Percentiles rank a stretch among this genome's conserved stretches.
These are phyloP conservation scores for Nosema granulosis DNA, from an alignment of 371 early-diverging fungal genomes.

Conservation along the genomic window DNA sequence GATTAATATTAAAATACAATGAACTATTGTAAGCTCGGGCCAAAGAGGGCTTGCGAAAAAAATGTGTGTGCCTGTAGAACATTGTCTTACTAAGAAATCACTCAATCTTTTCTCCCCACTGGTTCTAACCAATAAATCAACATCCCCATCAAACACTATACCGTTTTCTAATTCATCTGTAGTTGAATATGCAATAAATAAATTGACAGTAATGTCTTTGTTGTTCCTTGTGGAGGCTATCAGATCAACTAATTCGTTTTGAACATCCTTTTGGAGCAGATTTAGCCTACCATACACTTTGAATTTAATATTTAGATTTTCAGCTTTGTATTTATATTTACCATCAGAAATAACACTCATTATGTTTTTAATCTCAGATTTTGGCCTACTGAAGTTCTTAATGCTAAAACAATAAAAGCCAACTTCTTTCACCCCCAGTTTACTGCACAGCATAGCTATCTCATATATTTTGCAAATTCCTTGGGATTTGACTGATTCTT, in stretches of 20 bases:
- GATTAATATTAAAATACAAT: constrained; percentile 50
- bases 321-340: constrained; percentile 66
- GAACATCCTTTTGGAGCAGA: constrained; percentile 71
- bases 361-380: constrained; percentile 76
- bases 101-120: constrained; percentile 88
- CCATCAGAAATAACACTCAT: constrained; percentile 77
- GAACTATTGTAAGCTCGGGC: constrained; percentile 60
- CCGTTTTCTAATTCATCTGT: constrained; percentile 74
- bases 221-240: constrained; percentile 72
- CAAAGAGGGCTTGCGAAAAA: constrained; percentile 60
- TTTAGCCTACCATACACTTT: constrained; percentile 76
- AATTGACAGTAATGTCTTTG: constrained; percentile 74
- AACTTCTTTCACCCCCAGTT: constrained; percentile 77
- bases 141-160: constrained; percentile 49
- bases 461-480: constrained; percentile 63
- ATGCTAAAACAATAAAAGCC: constrained; percentile 94
- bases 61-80: constrained; percentile 54
- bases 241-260: constrained; percentile 69
- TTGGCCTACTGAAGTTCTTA: constrained; percentile 85
- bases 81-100: constrained; percentile 93
- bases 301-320: constrained; percentile 70
- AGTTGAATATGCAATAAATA: constrained; percentile 91
- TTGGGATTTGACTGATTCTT: constrained; percentile 14
- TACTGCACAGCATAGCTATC: constrained; percentile 78
- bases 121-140: constrained; percentile 87